A percentile compares a stretch with the other conserved stretches of the same genome.
phyloP scores from a whole-genome alignment of 352 stramenopile species.

The Globisporangium yorkense region DNA sequence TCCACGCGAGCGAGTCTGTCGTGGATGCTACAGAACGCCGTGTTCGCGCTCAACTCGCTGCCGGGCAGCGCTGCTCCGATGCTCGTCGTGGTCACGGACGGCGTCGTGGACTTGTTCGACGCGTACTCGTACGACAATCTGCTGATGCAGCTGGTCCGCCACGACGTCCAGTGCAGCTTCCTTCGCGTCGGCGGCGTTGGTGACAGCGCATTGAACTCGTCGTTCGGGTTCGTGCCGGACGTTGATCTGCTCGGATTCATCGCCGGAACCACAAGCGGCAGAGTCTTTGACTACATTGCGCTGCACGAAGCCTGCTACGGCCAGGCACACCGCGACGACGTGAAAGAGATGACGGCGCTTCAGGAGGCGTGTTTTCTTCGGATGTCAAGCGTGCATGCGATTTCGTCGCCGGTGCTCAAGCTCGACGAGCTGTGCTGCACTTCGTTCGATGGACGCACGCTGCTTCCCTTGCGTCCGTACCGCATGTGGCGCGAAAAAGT shows the following conservation, averaged over 20 bases:
- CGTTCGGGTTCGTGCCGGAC: constrained; percentile 84
- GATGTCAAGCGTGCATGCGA: constrained; percentile 60
- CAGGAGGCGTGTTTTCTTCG: constrained; percentile 61
- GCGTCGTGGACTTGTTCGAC: constrained; percentile 75
- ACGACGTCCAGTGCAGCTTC: constrained; percentile 85
- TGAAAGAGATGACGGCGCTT: constrained; percentile 55
- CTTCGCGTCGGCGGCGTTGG: constrained; percentile 55
- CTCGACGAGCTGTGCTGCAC: constrained; percentile 64
- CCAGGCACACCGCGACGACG: constrained; percentile 18
- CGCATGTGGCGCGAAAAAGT: constrained; percentile 86
- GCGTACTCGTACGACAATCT: constrained; percentile 81
- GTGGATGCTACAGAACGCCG: constrained; percentile 78
- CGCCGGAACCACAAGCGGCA: constrained; percentile 59
- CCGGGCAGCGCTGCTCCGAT: constrained; percentile 66
- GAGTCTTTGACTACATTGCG: constrained; percentile 54
- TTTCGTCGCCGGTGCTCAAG: constrained; percentile 59
- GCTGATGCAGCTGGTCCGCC: constrained; percentile 84
- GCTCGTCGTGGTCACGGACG: constrained; percentile 81
- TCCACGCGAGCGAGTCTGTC: constrained; percentile 48
- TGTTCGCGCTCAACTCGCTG: constrained; percentile 85
- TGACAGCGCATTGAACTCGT: constrained; percentile 50
- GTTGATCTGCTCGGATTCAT: constrained; percentile 76
- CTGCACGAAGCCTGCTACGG: constrained; percentile 54
- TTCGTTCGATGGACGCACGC: constrained; percentile 56
- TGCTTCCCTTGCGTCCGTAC: constrained; percentile 69